Conservation (phyloP, 768 basidiomycete genomes). For the Suillus cothurnatus region DNA sequence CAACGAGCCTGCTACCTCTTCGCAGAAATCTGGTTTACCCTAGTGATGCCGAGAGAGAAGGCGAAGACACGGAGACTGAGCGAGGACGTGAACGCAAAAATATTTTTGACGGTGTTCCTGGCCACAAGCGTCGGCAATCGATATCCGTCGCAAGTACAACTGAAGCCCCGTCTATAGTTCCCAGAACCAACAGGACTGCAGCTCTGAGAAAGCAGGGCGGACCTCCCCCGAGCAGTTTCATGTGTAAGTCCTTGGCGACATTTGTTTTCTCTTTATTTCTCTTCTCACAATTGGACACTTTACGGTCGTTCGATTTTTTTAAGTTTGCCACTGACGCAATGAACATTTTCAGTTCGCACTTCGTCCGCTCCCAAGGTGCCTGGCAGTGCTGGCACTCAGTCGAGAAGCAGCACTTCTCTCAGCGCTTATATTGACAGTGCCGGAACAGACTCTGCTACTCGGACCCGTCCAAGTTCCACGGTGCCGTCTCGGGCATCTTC, state of each 20-base stretch:
- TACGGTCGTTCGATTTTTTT: conserved; percentile 3
- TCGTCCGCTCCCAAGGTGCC: conserved; percentile 45
- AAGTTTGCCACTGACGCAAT: background rate
- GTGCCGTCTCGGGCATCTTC: conserved; percentile 45
- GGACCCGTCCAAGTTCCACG: conserved; percentile 21
- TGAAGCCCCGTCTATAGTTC: conserved; percentile 42
- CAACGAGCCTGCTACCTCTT: conserved; percentile 14
- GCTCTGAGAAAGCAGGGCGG: conserved; percentile 46
- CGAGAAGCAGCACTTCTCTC: conserved; percentile 46
- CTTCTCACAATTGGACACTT: no score
- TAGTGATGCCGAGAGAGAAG: conserved; percentile 26
- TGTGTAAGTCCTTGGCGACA: conserved; percentile 51
- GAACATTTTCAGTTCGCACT: conserved; percentile 44
- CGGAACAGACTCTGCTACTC: conserved; percentile 9
- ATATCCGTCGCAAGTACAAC: conserved; percentile 64
- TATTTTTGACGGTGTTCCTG: conserved; percentile 80
- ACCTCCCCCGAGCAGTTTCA: conserved; percentile 66
- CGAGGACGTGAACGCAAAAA: conserved; percentile 33
- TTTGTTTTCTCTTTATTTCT: background rate
- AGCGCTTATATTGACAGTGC: conserved; percentile 28
- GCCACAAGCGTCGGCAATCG: conserved; percentile 78
- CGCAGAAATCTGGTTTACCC: conserved; percentile 8
- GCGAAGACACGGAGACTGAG: conserved; percentile 31
- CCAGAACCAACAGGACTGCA: conserved; percentile 48
- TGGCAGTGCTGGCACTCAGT: conserved; percentile 35